Evolutionary conservation across 2,329 filamentous ascomycete genomes (phyloP), one percentile per base, ranked within the genome.

Genomic region (Trichoderma sp.): DNA sequence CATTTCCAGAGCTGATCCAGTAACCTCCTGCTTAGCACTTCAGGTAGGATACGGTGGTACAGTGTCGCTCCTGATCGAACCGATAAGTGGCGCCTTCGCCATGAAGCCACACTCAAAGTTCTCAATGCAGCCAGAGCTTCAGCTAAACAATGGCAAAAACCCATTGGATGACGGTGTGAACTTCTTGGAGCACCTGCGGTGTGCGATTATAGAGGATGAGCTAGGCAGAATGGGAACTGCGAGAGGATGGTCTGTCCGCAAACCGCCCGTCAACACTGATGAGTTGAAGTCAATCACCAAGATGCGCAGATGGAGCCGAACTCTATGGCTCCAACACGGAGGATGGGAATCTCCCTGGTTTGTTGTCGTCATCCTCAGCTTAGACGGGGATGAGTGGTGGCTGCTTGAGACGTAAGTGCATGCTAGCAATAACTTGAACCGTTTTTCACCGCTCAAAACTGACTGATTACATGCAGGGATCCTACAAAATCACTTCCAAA

Each of bases 341-440:
- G 88, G 87, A n/a, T 97, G 94, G 92, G 84, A 84, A 11, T 77
- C 85, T 16, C 82, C 86, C 64, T 97, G 93, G 92, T 87, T 90
- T 71, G 81, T 96, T 49, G 89, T 90, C 72, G 85, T 91, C 56
- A 88, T 89, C 64, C 85, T 93, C 76, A 89, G 90, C 76, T 83
- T 91, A 75, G 84, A 85, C 74, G 92, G 92, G 65, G 92, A 96
- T 76, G 86, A 85, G 70, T 97, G 92, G 92, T 94, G 90, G 89
- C 81, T 94, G 70, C 82, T 93, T 66, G 86, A 90, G 78, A 78
- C 87, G 85, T 89, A 81, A 80, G 85, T 68, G 32, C 18, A 58
- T 46, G 13, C 46, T 5, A 6, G 14, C n/a, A n/a, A 21, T 5
- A 7, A 2, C 4, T 55, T 21, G 18, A 39, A n/a, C 8, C 18